These are phyloP conservation scores for Ceratobasidium sp. DNA, from an alignment of 1,284 basidiomycete species.

Conservation along the genomic window DNA sequence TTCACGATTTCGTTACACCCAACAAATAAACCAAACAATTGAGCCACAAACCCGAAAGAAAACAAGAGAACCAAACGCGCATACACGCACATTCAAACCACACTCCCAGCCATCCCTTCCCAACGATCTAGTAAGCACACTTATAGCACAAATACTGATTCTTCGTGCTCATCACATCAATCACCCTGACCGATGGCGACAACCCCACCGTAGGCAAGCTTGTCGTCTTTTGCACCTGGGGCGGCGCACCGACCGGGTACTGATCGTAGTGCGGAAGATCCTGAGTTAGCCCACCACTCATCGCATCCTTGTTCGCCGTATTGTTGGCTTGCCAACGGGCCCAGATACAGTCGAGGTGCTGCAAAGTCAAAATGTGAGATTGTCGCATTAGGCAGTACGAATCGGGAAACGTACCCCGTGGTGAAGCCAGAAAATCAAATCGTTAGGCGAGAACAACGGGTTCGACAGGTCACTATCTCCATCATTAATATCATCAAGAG, in stretches of 20 bases:
- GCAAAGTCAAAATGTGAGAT: neutral
- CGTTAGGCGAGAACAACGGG: conserved; percentile 44
- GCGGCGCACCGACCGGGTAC: conserved; percentile 41
- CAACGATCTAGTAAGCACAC: conserved; percentile 16
- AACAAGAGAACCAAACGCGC: too few relatives aligned
- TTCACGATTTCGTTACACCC: too few relatives aligned
- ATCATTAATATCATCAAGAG: too few relatives aligned
- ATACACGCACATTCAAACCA: neutral
- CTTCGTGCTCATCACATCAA: conserved; percentile 31
- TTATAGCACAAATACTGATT: conserved; percentile 37
- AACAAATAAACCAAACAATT: neutral
- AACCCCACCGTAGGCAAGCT: conserved; percentile 31
- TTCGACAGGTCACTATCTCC: conserved; percentile 39
- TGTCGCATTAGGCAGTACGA: neutral
- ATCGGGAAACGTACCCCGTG: conserved; percentile 20
- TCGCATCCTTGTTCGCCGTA: conserved; percentile 33
- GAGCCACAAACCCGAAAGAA: too few relatives aligned
- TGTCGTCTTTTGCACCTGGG: neutral
- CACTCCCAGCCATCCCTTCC: neutral
- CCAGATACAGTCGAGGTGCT: conserved; percentile 48
- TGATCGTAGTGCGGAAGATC: conserved; percentile 38
- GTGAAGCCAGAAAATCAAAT: conserved; percentile 40
- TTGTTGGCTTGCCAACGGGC: conserved; percentile 43
- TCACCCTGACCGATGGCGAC: neutral
- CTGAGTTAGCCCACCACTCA: conserved; percentile 42